phyloP scores from a whole-genome alignment of 2,329 filamentous ascomycete genomes.

The Exophiala sp. region DNA sequence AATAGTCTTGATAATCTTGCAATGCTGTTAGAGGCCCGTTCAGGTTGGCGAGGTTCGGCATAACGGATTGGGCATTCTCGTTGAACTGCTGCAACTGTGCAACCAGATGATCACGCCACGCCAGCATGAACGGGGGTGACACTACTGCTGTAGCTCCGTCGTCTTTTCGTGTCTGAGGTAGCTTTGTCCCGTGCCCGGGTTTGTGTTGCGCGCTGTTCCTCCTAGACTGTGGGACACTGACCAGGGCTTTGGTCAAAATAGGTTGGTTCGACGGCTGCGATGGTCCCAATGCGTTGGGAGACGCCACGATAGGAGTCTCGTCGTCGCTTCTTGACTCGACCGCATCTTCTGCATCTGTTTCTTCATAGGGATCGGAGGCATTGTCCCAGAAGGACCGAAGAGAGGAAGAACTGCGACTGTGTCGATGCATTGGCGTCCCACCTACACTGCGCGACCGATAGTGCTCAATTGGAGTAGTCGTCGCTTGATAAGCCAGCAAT shows the following conservation, averaged over 20 bases:
- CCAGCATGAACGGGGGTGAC: slow-evolving; percentile 59
- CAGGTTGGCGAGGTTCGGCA: slow-evolving; percentile 55
- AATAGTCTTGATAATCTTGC: slow-evolving; percentile 67
- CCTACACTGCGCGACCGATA: slow-evolving; percentile 60
- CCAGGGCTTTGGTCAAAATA: background rate
- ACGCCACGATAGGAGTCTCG: slow-evolving; percentile 11
- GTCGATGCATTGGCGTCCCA: slow-evolving; percentile 51
- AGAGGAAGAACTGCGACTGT: slow-evolving; percentile 59
- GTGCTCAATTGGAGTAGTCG: slow-evolving; percentile 57
- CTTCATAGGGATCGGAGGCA: slow-evolving; percentile 35
- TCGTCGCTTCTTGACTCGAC: slow-evolving; percentile 39
- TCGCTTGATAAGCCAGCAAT: slow-evolving; percentile 56
- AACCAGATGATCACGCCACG: slow-evolving; percentile 66
- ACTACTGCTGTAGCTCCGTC: slow-evolving; percentile 5
- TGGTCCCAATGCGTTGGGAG: slow-evolving; percentile 9
- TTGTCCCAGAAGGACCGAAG: slow-evolving; percentile 62
- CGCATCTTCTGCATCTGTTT: slow-evolving; percentile 42
- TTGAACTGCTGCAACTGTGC: slow-evolving; percentile 72
- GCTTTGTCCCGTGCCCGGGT: slow-evolving; percentile 21
- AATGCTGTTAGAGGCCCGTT: slow-evolving; percentile 55
- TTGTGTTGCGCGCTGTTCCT: slow-evolving; percentile 22
- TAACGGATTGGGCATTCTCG: slow-evolving; percentile 59
- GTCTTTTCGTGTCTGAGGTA: slow-evolving; percentile 35
- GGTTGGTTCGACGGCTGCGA: slow-evolving; percentile 1
- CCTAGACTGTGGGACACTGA: slow-evolving; percentile 15